Conservation (phyloP, 495 filamentous ascomycete species). For the Aspergillus coremiiformis region DNA sequence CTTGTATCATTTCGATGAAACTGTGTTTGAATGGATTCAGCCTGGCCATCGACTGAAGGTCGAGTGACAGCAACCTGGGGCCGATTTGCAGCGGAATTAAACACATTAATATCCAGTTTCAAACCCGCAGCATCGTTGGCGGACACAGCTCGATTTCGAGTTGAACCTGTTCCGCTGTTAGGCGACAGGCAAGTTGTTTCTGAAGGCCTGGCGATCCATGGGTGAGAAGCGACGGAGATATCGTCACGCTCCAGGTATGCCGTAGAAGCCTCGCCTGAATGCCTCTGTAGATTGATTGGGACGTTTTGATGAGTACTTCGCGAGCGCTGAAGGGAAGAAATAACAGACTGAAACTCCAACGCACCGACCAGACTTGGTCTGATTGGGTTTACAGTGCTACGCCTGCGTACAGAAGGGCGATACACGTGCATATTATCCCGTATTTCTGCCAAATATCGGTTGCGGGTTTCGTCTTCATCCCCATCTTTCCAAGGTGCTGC, state of each 20-base stretch:
- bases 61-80: conserved; percentile 27
- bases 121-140: conserved; percentile 52
- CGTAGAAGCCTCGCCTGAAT: conserved; percentile 42
- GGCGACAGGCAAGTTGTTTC: conserved; percentile 26
- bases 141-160: conserved; percentile 55
- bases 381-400: conserved; percentile 73
- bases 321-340: conserved; percentile 72
- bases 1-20: conserved; percentile 18
- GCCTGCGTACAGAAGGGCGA: conserved; percentile 57
- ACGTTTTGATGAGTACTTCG: conserved; percentile 58
- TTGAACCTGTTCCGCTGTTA: conserved; percentile 20
- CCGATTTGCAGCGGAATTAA: conserved; percentile 11
- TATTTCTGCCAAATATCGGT: conserved; percentile 71
- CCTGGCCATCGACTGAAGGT: conserved; percentile 24
- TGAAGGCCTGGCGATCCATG: conserved; percentile 25
- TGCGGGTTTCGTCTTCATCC: conserved; percentile 52
- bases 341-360: conserved; percentile 84
- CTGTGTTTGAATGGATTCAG: conserved; percentile 2
- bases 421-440: conserved; percentile 87
- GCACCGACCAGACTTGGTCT: conserved; percentile 89
- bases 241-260: conserved; percentile 42
- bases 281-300: conserved; percentile 60
- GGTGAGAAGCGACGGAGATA: conserved; percentile 43
- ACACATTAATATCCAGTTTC: conserved; percentile 32
- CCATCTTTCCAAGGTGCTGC: conserved; percentile 48